Evolutionary conservation across 2,329 filamentous ascomycete genomes (phyloP).

Genomic region (Aspergillus versicolor): DNA sequence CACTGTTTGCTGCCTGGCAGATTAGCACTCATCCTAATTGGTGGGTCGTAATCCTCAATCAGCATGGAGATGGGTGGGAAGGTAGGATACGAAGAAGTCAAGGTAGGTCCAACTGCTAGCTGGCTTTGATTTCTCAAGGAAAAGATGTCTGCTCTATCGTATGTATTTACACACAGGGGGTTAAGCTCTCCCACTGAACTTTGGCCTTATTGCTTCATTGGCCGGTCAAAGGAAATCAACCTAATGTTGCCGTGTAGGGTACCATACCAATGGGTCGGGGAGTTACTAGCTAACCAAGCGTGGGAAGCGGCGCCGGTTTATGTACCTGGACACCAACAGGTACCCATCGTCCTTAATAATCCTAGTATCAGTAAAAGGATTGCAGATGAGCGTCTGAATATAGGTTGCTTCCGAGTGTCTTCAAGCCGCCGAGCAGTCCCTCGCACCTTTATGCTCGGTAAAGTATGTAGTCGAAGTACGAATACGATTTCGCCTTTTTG

Average conservation of each 20-base stretch:
- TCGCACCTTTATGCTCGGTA: neutral
- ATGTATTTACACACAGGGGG: neutral
- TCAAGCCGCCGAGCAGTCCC: neutral
- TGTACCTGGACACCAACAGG: neutral
- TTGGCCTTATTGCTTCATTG: neutral
- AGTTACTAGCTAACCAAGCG: neutral
- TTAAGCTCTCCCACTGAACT: neutral
- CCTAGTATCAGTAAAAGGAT: neutral
- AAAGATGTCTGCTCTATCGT: neutral
- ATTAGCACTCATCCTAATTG: neutral
- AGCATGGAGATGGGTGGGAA: neutral
- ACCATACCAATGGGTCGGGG: neutral
- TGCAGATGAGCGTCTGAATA: neutral
- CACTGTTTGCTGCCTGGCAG: conserved; percentile 9
- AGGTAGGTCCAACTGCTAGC: no score
- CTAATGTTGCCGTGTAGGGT: neutral
- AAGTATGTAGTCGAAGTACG: neutral
- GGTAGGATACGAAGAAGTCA: neutral
- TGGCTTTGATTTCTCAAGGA: no score
- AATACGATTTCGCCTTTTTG: neutral
- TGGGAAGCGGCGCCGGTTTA: neutral
- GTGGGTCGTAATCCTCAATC: neutral
- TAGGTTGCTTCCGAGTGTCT: neutral
- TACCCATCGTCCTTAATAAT: neutral
- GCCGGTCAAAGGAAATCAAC: neutral